Evolutionary conservation across 2,329 filamentous ascomycete species (phyloP).

Genomic region (Amauroascus niger): DNA sequence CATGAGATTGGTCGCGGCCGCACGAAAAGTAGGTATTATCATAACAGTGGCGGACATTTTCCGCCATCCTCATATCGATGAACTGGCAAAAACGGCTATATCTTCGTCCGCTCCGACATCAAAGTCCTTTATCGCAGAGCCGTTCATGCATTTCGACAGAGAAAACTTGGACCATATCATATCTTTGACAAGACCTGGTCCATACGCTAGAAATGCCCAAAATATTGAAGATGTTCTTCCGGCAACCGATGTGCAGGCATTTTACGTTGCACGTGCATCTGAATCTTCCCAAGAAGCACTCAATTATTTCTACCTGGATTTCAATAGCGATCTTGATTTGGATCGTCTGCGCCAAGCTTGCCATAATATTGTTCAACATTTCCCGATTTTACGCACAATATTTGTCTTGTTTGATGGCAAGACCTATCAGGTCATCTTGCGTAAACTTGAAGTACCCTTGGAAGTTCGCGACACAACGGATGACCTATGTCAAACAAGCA

Average conservation of each 20-base stretch:
- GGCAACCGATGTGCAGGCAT: slow-evolving; percentile 45
- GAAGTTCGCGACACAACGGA: slow-evolving; percentile 37
- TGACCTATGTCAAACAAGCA: slow-evolving; percentile 38
- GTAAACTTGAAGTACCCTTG: slow-evolving; percentile 38
- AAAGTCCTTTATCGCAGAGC: not conserved
- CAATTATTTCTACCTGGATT: slow-evolving; percentile 10
- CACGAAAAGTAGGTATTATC: slow-evolving; percentile 8
- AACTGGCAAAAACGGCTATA: slow-evolving; percentile 15
- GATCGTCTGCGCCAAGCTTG: slow-evolving; percentile 19
- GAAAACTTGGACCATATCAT: slow-evolving; percentile 4
- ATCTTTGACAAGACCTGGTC: slow-evolving; percentile 5
- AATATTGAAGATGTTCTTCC: slow-evolving; percentile 26
- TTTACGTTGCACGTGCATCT: slow-evolving; percentile 37
- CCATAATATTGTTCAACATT: not conserved
- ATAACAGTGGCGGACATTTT: slow-evolving; percentile 14
- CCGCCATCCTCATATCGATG: slow-evolving; percentile 11
- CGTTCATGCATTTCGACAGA: slow-evolving; percentile 5
- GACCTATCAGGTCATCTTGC: slow-evolving; percentile 45
- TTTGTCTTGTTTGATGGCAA: slow-evolving; percentile 40
- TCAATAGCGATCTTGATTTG: slow-evolving; percentile 35
- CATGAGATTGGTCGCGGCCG: slow-evolving; percentile 15
- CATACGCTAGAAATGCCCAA: not conserved
- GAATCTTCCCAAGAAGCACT: slow-evolving; percentile 9
- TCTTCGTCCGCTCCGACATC: slow-evolving; percentile 25
- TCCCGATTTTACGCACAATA: slow-evolving; percentile 47